These are phyloP conservation scores for Rubia tinctorum DNA, from an alignment of 305 asterid species.

Conservation along the genomic window DNA sequence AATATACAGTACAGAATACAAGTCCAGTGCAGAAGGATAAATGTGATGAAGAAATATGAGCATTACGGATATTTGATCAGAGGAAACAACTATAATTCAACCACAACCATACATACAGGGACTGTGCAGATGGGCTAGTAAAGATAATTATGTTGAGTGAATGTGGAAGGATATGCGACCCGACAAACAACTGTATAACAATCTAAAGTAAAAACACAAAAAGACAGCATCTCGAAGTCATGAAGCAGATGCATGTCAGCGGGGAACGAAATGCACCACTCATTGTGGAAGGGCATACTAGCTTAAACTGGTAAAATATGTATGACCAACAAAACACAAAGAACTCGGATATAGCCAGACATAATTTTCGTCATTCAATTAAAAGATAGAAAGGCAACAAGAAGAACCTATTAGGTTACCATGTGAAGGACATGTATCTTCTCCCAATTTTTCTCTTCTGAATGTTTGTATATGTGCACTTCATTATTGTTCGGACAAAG, in stretches of 20 bases:
- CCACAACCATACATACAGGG: not conserved
- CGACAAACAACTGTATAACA: not conserved
- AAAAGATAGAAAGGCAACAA: constrained; percentile 5
- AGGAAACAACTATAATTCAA: not conserved
- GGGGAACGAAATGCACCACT: not conserved
- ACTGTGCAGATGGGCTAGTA: not conserved
- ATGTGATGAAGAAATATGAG: not conserved
- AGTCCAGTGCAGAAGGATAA: not conserved
- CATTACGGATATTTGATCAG: not conserved
- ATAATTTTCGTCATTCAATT: not conserved
- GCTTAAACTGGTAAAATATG: not conserved
- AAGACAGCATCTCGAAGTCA: not conserved
- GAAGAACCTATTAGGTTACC: constrained; percentile 36
- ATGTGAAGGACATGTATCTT: constrained; percentile 91
- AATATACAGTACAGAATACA: not conserved
- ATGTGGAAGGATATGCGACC: not conserved
- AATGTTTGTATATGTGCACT: constrained; percentile 72
- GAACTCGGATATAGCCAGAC: not conserved
- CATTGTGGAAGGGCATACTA: not conserved
- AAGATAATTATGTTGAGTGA: not conserved
- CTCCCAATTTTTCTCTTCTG: constrained; percentile 94
- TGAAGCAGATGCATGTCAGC: not conserved
- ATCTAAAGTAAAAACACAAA: not conserved
- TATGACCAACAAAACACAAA: not conserved
- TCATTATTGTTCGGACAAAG: constrained; percentile 89